phyloP scores from a whole-genome alignment of 1,284 basidiomycete genomes.

The Limonomyces culmigenus region DNA sequence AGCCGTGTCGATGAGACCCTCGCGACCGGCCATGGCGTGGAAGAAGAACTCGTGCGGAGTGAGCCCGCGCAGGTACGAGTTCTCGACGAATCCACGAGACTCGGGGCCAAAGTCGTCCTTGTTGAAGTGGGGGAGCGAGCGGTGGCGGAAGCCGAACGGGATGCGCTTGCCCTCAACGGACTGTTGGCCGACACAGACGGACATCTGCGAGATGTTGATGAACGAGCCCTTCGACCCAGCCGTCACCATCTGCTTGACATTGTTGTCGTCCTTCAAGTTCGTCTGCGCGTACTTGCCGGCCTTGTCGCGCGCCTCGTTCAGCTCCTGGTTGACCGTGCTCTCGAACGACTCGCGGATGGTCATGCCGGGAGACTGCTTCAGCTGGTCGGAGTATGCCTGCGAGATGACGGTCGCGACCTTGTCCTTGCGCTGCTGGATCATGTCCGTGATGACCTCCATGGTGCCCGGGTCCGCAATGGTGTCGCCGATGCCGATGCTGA shows the following conservation, averaged over 20 bases:
- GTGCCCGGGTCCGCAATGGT: slow-evolving; percentile 88
- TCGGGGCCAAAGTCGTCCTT: slow-evolving; percentile 99
- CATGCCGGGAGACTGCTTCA: slow-evolving; percentile 91
- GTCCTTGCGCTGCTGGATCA: slow-evolving; percentile 70
- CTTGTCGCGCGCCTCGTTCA: slow-evolving; percentile 92
- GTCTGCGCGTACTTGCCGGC: slow-evolving; percentile 94
- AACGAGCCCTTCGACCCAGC: slow-evolving; percentile 97
- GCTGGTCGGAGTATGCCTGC: slow-evolving; percentile 65
- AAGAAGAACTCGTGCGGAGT: slow-evolving; percentile 99
- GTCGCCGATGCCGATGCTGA: slow-evolving; percentile 98
- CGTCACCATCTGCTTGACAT: slow-evolving; percentile 99
- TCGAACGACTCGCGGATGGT: slow-evolving; percentile 98
- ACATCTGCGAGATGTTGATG: slow-evolving; percentile 99
- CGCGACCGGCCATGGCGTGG: slow-evolving; percentile 99
- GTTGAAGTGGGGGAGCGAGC: slow-evolving; percentile 92
- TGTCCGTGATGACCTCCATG: slow-evolving; percentile 75
- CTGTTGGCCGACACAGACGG: slow-evolving; percentile 97
- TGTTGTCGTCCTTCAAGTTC: slow-evolving; percentile 95
- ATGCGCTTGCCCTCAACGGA: slow-evolving; percentile 97
- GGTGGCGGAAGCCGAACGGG: slow-evolving; percentile 95
- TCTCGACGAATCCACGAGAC: slow-evolving; percentile 97
- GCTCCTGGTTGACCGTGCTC: slow-evolving; percentile 76
- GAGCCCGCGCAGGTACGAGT: slow-evolving; percentile 95
- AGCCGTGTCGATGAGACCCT: slow-evolving; percentile 97
- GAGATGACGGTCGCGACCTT: slow-evolving; percentile 60